These are phyloP conservation scores for Ascochyta pisi DNA, from an alignment of 2,329 filamentous ascomycete species.

Conservation along the genomic window DNA sequence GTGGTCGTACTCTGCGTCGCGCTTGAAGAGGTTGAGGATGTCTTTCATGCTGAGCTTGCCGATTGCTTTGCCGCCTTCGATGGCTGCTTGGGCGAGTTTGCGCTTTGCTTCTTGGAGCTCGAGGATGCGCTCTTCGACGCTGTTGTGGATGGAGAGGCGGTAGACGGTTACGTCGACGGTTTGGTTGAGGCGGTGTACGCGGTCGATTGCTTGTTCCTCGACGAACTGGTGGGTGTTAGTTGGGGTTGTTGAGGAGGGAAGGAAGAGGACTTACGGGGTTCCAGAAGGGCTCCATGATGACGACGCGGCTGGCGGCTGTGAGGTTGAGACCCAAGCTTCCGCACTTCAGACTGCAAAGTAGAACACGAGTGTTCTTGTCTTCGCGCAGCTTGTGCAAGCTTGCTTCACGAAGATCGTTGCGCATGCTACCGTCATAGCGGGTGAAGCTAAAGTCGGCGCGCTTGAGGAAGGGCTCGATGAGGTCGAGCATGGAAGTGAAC, in stretches of 20 bases:
- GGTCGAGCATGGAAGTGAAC: constrained; percentile 97
- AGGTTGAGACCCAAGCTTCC: constrained; percentile 92
- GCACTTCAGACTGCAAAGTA: constrained; percentile 93
- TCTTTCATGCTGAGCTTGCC: constrained; percentile 92
- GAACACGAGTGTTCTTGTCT: constrained; percentile 76
- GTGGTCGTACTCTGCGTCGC: constrained; percentile 64
- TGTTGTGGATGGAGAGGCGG: constrained; percentile 84
- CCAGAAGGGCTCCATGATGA: constrained; percentile 98
- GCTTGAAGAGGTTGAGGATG: constrained; percentile 87
- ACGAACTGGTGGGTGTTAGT: constrained; percentile 70
- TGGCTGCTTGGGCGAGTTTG: constrained; percentile 86
- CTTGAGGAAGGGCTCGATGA: constrained; percentile 89
- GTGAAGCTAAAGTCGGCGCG: constrained; percentile 78
- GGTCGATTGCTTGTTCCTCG: constrained; percentile 98
- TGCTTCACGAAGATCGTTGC: constrained; percentile 88
- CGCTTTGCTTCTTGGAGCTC: constrained; percentile 94
- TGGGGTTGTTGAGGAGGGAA: not conserved
- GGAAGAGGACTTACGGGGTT: constrained; percentile 71
- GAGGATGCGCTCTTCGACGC: constrained; percentile 94
- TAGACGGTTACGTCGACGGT: constrained; percentile 94
- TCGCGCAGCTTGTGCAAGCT: constrained; percentile 79
- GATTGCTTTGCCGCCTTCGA: constrained; percentile 80
- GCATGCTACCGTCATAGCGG: constrained; percentile 94
- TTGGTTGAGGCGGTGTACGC: constrained; percentile 97
- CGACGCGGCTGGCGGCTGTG: constrained; percentile 89